Conservation (phyloP, 148 eudicot genomes). For the Rhododendron williamsianum region DNA sequence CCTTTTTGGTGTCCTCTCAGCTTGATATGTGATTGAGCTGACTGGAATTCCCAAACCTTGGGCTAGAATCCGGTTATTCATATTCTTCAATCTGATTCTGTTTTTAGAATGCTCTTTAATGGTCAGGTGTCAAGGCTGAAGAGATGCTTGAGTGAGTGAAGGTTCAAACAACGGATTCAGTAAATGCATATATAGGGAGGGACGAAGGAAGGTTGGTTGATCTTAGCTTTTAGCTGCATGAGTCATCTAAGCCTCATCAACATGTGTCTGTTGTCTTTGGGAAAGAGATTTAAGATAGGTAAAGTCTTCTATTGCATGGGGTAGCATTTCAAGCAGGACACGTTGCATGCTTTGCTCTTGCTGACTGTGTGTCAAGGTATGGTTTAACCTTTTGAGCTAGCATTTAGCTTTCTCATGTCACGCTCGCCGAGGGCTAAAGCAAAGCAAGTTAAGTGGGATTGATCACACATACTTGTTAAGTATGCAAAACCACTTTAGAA, state of each 20-base stretch:
- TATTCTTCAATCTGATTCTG: not conserved
- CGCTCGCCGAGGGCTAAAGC: not conserved
- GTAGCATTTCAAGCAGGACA: not conserved
- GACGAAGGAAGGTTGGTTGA: not conserved
- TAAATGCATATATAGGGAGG: conserved; percentile 14
- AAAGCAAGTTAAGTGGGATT: not conserved
- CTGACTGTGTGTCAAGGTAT: not conserved
- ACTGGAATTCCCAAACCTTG: conserved; percentile 8
- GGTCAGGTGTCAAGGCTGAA: not conserved
- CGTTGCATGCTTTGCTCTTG: not conserved
- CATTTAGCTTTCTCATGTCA: not conserved
- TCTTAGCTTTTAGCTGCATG: not conserved
- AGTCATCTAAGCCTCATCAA: conserved; percentile 19
- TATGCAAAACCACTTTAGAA: not conserved
- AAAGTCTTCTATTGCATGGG: not conserved
- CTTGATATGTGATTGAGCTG: not conserved
- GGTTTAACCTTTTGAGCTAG: not conserved
- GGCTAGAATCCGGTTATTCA: conserved; percentile 15
- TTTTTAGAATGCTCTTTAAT: not conserved
- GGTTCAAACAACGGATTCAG: not conserved
- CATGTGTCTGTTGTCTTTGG: conserved; percentile 1
- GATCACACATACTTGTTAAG: not conserved
- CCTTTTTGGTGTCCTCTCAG: conserved; percentile 5
- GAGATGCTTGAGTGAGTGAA: not conserved
- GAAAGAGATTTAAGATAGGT: not conserved